A percentile compares a stretch with the other conserved stretches of the same genome.
These are phyloP conservation scores for Phytophthora hibernalis DNA, from an alignment of 352 stramenopile genomes.

Conservation along the genomic window DNA sequence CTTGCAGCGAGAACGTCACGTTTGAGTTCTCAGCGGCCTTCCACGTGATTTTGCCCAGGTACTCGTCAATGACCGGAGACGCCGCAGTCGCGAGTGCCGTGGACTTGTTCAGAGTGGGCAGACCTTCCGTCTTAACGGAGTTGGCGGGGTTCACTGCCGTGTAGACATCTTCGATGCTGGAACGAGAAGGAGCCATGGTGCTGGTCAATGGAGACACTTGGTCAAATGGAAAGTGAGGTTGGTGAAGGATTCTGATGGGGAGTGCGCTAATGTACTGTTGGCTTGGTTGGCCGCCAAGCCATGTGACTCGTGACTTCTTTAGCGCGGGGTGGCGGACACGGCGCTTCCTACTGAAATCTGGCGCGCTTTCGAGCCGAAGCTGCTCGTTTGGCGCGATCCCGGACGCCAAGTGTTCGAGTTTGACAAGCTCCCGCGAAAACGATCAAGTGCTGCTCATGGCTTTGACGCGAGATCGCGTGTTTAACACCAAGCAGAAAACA, in stretches of 20 bases:
- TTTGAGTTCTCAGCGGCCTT: slow-evolving; percentile 44
- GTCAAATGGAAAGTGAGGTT: slow-evolving; percentile 26
- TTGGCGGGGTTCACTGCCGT: slow-evolving; percentile 19
- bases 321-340: slow-evolving; percentile 19
- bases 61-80: slow-evolving; percentile 37
- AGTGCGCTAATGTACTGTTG: not conserved
- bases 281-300: slow-evolving; percentile 12
- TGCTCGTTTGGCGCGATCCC: not conserved
- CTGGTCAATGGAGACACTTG: slow-evolving; percentile 14
- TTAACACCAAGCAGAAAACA: slow-evolving; percentile 28
- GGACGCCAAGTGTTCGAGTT: slow-evolving; percentile 10
- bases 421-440: slow-evolving; percentile 28
- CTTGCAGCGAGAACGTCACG: slow-evolving; percentile 41
- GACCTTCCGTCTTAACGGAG: slow-evolving; percentile 8
- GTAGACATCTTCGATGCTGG: slow-evolving; percentile 19
- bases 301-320: slow-evolving; percentile 27
- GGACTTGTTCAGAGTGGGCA: slow-evolving; percentile 30
- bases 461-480: slow-evolving; percentile 32
- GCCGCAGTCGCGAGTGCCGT: slow-evolving; percentile 21
- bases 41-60: slow-evolving; percentile 43
- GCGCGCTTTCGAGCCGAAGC: slow-evolving; percentile 19
- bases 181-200: slow-evolving; percentile 30
- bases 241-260: slow-evolving; percentile 1
- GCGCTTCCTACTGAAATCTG: slow-evolving; percentile 12
- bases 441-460: slow-evolving; percentile 12